These are phyloP conservation scores for Trichophyton schoenleinii DNA, from an alignment of 2,329 filamentous ascomycete species.

Conservation along the genomic window DNA sequence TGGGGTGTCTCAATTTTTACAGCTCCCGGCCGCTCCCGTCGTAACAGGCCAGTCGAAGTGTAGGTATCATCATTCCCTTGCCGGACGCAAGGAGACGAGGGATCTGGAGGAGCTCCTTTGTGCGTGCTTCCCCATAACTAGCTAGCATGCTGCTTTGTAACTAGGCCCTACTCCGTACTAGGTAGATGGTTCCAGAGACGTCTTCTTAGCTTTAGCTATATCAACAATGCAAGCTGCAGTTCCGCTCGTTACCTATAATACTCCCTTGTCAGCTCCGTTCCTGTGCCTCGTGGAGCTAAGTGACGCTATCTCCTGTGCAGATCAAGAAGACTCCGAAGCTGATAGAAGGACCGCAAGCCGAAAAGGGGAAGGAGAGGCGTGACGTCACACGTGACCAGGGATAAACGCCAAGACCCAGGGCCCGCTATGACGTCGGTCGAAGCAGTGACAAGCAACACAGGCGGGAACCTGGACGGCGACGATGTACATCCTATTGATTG, in stretches of 20 bases:
- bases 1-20: constrained; percentile 14
- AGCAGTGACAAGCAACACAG: background rate
- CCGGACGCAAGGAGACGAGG: no score
- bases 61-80: background rate
- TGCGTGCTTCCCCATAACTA: background rate
- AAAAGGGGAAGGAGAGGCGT: background rate
- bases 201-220: background rate
- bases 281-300: background rate
- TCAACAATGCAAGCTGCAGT: background rate
- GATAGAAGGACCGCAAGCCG: background rate
- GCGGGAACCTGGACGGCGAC: background rate
- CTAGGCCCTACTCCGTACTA: background rate
- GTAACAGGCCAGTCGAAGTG: background rate
- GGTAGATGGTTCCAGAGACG: background rate
- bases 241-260: background rate
- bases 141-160: background rate
- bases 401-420: background rate
- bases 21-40: constrained; percentile 4
- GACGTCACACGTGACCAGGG: background rate
- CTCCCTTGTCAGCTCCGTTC: no score
- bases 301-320: background rate
- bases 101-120: background rate
- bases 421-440: background rate
- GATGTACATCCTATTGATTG: background rate
- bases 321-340: background rate